Base-by-base conservation (phyloP, 1,139 yeast species). In the Candida sojae region DNA sequence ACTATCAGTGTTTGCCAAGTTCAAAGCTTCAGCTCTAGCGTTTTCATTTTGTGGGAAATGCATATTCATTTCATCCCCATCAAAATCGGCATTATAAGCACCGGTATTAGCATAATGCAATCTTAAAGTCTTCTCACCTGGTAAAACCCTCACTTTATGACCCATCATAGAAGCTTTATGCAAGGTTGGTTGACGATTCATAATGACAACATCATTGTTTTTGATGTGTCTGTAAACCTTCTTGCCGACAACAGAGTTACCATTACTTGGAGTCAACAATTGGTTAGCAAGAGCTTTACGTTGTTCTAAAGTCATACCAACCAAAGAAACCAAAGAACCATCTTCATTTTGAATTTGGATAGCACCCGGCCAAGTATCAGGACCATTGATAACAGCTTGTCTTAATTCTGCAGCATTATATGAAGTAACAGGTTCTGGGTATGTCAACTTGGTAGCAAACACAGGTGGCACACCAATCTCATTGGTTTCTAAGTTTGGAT, bases 111-210 rank as follows among this genome's bases (percentile, higher is more conserved):
- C 99, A 69, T 95, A 95, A 70, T 95, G 99, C 68, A 95, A 79
- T 66, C 99, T 83, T 59, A 95, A 77, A 4, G 99, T 95, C 76
- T 95, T 95, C 66, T 95, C 99, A 53, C 96, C 96, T 3, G 98
- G 99, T 60, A 95, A 78, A 36, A 95, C 98, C 61, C 97, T 83
- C 42, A 93, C 99, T 65, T 87, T 89, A 72, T 95, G 99, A 58
- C 99, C 99, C 99, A 95, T 95, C 97, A 95, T 95, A 29, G 99
- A 95, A 46, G 99, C 99, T 72, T 95, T 95, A 75, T 95, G 99
- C 68, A 95, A 80, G 23, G 99, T 92, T 45, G 99, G 99, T 75
- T 95, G 99, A 76, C 99, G 91, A 74, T 95, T 95, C 98, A 95
- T 93, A 43, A 95, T 72, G 39, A 95, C 99, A 53, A 93, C 95